Percentiles rank a stretch among this genome's conserved stretches.
These are phyloP conservation scores for Pseudozyma sp. DNA, from an alignment of 1,284 basidiomycete genomes.

Conservation along the genomic window DNA sequence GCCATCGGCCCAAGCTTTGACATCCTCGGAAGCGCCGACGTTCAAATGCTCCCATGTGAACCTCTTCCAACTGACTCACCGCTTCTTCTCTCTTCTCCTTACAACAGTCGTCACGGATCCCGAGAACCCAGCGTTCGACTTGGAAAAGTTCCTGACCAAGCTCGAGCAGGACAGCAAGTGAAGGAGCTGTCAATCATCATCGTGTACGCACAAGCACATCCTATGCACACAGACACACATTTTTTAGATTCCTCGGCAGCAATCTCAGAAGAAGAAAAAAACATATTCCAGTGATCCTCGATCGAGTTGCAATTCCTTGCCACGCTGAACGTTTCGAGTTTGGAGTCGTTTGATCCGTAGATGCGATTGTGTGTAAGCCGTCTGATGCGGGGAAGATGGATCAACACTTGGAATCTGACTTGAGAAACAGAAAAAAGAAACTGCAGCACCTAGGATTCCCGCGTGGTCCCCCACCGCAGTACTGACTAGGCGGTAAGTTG, in stretches of 20 bases:
- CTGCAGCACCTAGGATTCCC: constrained; percentile 84
- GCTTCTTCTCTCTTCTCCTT: constrained; percentile 72
- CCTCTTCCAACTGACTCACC: constrained; percentile 9
- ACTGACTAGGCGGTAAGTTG: constrained; percentile 82
- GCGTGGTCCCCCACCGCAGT: constrained; percentile 85
- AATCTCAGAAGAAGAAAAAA: constrained; percentile 18
- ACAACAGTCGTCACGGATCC: constrained; percentile 77
- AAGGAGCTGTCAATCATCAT: neutral
- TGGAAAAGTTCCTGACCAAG: constrained; percentile 83
- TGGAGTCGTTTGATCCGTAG: too few relatives aligned
- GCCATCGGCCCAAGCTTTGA: too few relatives aligned
- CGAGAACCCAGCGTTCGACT: constrained; percentile 93
- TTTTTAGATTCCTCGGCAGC: constrained; percentile 26
- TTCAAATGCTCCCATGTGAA: neutral
- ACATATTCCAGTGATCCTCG: too few relatives aligned
- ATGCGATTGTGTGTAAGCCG: too few relatives aligned
- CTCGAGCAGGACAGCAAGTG: constrained; percentile 58
- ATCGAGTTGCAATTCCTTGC: too few relatives aligned
- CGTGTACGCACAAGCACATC: neutral
- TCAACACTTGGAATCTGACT: constrained; percentile 9
- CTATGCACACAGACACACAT: constrained; percentile 6
- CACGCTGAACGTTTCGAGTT: too few relatives aligned
- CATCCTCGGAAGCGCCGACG: neutral
- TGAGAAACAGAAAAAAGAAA: constrained; percentile 69
- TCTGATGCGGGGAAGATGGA: too few relatives aligned